phyloP scores from a whole-genome alignment of 768 basidiomycete genomes.

The Collybia sordida region DNA sequence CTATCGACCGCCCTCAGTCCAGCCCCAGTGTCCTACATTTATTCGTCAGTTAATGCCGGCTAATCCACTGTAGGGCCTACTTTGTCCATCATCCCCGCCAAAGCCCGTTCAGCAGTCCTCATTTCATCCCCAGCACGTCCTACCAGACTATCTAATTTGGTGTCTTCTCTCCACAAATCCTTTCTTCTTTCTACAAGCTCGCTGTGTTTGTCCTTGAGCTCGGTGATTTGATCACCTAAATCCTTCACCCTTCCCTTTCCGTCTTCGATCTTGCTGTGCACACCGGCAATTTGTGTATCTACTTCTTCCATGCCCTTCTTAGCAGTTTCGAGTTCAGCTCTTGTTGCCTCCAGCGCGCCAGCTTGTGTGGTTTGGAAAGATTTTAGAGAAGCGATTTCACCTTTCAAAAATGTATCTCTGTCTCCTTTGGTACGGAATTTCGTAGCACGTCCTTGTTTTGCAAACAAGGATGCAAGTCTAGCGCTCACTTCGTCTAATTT shows the following conservation, averaged over 20 bases:
- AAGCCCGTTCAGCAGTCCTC: slow-evolving; percentile 70
- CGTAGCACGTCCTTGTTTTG: slow-evolving; percentile 86
- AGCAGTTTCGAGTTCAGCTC: slow-evolving; percentile 47
- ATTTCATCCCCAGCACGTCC: slow-evolving; percentile 79
- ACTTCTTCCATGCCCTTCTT: slow-evolving; percentile 52
- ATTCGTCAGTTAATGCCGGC: neutral
- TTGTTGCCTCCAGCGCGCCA: slow-evolving; percentile 53
- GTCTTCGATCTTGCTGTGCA: slow-evolving; percentile 64
- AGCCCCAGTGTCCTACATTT: slow-evolving; percentile 80
- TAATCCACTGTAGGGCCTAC: slow-evolving; percentile 33
- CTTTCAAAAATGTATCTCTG: slow-evolving; percentile 78
- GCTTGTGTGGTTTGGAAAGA: slow-evolving; percentile 57
- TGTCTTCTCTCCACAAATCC: slow-evolving; percentile 94
- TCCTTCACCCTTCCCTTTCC: slow-evolving; percentile 55
- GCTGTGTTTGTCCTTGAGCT: slow-evolving; percentile 65
- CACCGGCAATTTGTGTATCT: slow-evolving; percentile 54
- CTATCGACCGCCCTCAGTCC: slow-evolving; percentile 85
- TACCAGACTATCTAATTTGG: slow-evolving; percentile 78
- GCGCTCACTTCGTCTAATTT: slow-evolving; percentile 76
- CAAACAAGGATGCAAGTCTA: slow-evolving; percentile 71
- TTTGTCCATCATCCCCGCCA: slow-evolving; percentile 96
- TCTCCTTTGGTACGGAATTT: slow-evolving; percentile 84
- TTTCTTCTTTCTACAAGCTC: slow-evolving; percentile 80
- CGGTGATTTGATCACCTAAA: slow-evolving; percentile 58
- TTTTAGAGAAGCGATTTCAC: slow-evolving; percentile 74